These are phyloP conservation scores for Colletotrichum tabaci DNA, from an alignment of 2,329 filamentous ascomycete species.

Conservation along the genomic window DNA sequence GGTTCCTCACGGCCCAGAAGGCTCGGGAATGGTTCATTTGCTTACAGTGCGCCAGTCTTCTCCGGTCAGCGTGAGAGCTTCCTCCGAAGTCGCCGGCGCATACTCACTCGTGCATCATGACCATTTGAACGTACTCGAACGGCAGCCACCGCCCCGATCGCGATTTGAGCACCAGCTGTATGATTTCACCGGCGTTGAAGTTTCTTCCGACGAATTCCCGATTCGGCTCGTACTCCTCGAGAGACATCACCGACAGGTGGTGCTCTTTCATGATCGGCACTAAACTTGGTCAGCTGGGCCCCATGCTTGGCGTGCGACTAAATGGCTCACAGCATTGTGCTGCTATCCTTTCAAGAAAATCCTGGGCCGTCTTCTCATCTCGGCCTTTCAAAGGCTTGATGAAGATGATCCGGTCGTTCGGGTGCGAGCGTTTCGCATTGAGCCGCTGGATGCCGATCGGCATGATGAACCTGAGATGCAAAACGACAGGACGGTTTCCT, in stretches of 20 bases:
- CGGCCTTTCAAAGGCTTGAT: constrained; percentile 83
- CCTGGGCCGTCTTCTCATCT: constrained; percentile 74
- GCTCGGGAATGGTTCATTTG: constrained; percentile 90
- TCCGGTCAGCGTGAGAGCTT: constrained; percentile 35
- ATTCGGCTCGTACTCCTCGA: constrained; percentile 89
- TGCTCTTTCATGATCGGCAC: constrained; percentile 80
- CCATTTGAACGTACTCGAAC: constrained; percentile 89
- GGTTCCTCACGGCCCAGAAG: constrained; percentile 86
- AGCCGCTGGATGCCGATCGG: constrained; percentile 84
- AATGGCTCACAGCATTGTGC: constrained; percentile 78
- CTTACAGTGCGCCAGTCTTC: constrained; percentile 83
- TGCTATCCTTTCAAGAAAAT: constrained; percentile 82
- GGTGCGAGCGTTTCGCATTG: constrained; percentile 81
- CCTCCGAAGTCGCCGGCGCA: not conserved
- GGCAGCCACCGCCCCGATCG: constrained; percentile 80
- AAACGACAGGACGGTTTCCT: no score
- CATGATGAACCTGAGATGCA: constrained; percentile 65
- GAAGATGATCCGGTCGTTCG: constrained; percentile 86
- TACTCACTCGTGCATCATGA: constrained; percentile 88
- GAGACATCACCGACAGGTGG: constrained; percentile 74
- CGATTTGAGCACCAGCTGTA: constrained; percentile 86
- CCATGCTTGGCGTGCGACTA: not conserved
- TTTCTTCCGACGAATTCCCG: constrained; percentile 88
- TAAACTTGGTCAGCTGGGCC: constrained; percentile 45
- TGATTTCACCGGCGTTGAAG: constrained; percentile 90